Evolutionary conservation across 2,329 filamentous ascomycete genomes (phyloP), one percentile per base, ranked within the genome.

Genomic region (Scedosporium aurantiacum): DNA sequence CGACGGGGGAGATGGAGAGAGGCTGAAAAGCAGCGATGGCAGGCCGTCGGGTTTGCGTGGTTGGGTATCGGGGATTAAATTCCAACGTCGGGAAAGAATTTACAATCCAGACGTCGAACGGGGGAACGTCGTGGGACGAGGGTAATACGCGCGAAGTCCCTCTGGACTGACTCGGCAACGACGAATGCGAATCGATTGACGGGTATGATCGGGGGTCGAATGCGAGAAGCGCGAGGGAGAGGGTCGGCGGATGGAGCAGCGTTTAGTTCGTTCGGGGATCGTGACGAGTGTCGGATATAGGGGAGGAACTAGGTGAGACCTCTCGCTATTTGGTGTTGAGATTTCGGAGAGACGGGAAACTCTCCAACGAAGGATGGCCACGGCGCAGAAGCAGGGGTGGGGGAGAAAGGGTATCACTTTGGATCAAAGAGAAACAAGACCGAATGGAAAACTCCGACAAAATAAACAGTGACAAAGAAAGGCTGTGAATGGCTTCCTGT

Each of bases 341-440:
- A 59, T 55, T 58, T 16, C 56, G 32, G 27, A 63, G 58, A 21
- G 50, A 47, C 61, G 61, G 40, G 28, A 52, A 45, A 61, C 43
- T 57, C 52, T 18, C 5, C 25, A 28, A 41, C 40, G 43, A 47
- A 47, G 43, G 18, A 47, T n/a, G 43, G 6, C 50, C 18, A 54
- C 12, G 50, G 23, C 50, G 43, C 18, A 14, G 23, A 54, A 5
- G 50, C 21, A 54, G 18, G 50, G 18, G 23, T 2, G n/a, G 23
- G n/a, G 12, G 27, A 10, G 21, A 23, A 52, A 54, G 50, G 50
- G 50, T 54, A 54, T 54, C 50, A 54, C n/a, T 14, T 54, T 23
- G 18, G 50, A 25, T 18, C 18, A 25, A 27, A 54, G 21, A 23
- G 50, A 25, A 54, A 27, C 18, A 23, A 54, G 18, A 25, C 18